phyloP scores from a whole-genome alignment of 371 early-diverging fungal genomes.

The Apophysomyces sp. region DNA sequence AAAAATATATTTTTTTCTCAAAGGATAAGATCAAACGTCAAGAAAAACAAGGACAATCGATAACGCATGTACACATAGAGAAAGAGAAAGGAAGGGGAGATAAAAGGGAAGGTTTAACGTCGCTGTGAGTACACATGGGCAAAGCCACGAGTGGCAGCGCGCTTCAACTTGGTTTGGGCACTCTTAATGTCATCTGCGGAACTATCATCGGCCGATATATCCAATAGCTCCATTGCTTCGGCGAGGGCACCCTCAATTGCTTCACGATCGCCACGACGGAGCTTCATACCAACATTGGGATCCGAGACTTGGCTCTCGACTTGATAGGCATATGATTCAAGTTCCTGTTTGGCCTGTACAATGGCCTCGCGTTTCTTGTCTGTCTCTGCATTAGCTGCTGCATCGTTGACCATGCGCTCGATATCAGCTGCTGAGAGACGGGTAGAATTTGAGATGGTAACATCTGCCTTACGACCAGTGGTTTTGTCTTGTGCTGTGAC shows the following conservation, averaged over 20 bases:
- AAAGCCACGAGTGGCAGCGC: constrained; percentile 66
- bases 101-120: constrained; percentile 15
- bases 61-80: too few relatives aligned
- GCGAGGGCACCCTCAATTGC: constrained; percentile 83
- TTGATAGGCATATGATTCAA: constrained; percentile 88
- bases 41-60: too few relatives aligned
- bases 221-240: constrained; percentile 84
- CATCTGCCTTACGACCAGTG: constrained; percentile 74
- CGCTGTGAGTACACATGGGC: constrained; percentile 44
- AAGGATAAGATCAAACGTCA: too few relatives aligned
- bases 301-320: constrained; percentile 80
- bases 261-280: constrained; percentile 73
- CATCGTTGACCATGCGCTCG: constrained; percentile 87
- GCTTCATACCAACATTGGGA: constrained; percentile 76
- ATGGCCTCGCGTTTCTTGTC: constrained; percentile 82
- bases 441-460: constrained; percentile 91
- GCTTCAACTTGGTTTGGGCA: constrained; percentile 87
- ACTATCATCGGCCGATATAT: constrained; percentile 65
- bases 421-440: constrained; percentile 89
- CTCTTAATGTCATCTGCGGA: constrained; percentile 78
- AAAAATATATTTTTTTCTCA: too few relatives aligned
- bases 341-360: constrained; percentile 81
- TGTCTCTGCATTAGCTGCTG: constrained; percentile 83
- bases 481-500: constrained; percentile 92
- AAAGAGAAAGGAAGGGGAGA: too few relatives aligned